Conservation (phyloP, 2,329 filamentous ascomycete genomes). For the Myrmaecium sp. region DNA sequence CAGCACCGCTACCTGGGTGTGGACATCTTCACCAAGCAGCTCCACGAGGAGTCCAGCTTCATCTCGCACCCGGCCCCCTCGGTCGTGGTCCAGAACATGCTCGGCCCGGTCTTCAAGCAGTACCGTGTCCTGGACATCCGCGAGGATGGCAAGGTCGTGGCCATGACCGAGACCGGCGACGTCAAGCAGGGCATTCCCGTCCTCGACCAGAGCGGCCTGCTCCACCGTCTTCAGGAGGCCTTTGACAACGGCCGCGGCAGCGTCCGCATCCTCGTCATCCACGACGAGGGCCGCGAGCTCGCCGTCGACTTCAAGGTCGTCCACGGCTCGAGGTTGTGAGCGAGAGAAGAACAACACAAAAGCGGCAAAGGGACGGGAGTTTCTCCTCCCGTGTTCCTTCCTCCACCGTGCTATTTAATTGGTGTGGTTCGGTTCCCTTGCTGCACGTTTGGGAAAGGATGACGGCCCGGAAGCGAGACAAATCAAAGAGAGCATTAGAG, state of each 20-base stretch:
- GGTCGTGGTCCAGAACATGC: constrained; percentile 98
- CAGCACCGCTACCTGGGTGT: constrained; percentile 99
- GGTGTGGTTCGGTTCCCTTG: too few relatives aligned
- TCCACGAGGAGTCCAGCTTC: constrained; percentile 97
- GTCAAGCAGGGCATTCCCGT: constrained; percentile 92
- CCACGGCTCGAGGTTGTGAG: constrained; percentile 55
- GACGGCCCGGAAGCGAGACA: too few relatives aligned
- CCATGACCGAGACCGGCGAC: constrained; percentile 98
- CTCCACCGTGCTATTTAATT: too few relatives aligned
- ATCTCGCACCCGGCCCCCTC: constrained; percentile 93
- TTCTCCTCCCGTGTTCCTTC: too few relatives aligned
- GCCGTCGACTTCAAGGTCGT: constrained; percentile 98
- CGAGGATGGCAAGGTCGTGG: constrained; percentile 64
- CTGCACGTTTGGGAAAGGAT: too few relatives aligned
- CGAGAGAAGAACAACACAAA: too few relatives aligned
- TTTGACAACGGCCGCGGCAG: constrained; percentile 88
- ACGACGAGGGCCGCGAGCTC: constrained; percentile 81
- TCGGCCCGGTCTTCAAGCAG: constrained; percentile 99
- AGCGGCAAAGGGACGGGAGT: too few relatives aligned
- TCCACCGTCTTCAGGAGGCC: constrained; percentile 59
- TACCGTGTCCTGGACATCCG: constrained; percentile 98
- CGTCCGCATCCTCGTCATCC: constrained; percentile 90
- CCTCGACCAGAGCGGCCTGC: constrained; percentile 87
- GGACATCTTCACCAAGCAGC: constrained; percentile 98
- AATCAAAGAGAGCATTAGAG: too few relatives aligned